Evolutionary conservation across 805 yeast species (phyloP).

Genomic region (Kluyveromyces starmeri): DNA sequence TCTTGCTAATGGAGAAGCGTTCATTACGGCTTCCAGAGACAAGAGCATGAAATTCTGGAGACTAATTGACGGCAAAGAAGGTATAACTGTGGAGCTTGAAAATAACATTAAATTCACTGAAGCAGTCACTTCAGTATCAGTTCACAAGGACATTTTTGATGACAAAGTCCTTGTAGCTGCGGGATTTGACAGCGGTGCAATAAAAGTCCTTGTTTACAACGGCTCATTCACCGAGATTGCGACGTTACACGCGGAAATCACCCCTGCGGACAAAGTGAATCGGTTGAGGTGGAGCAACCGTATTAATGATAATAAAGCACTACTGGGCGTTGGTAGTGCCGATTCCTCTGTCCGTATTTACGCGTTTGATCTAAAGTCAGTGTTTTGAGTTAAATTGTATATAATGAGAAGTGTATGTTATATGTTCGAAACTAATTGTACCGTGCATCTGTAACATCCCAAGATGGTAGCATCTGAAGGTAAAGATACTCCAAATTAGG

Average conservation of each 20-base stretch:
- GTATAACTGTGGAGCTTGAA: conserved; percentile 26
- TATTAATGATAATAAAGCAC: conserved; percentile 19
- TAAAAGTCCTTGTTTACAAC: conserved; percentile 37
- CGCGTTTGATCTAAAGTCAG: conserved; percentile 15
- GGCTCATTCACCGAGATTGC: conserved; percentile 24
- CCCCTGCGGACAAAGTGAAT: conserved; percentile 57
- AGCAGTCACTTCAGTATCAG: conserved; percentile 64
- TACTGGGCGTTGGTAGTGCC: conserved; percentile 53
- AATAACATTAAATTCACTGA: conserved; percentile 37
- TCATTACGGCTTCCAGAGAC: conserved; percentile 84
- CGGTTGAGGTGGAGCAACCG: conserved; percentile 48
- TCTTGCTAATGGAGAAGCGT: conserved; percentile 34
- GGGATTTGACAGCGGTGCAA: conserved; percentile 65
- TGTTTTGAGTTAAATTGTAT: neutral
- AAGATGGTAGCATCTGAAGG: conserved; percentile 45
- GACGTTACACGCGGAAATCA: conserved; percentile 30
- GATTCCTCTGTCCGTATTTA: conserved; percentile 49
- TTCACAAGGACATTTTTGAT: conserved; percentile 28
- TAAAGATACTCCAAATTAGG: conserved; percentile 38
- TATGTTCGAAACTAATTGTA: neutral
- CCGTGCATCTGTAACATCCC: conserved; percentile 38
- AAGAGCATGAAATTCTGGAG: conserved; percentile 70
- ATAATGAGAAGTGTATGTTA: neutral
- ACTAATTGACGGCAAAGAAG: conserved; percentile 30
- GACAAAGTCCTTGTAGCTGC: conserved; percentile 39